phyloP scores from a whole-genome alignment of 495 filamentous ascomycete genomes.

The Tuber umbilicatum region DNA sequence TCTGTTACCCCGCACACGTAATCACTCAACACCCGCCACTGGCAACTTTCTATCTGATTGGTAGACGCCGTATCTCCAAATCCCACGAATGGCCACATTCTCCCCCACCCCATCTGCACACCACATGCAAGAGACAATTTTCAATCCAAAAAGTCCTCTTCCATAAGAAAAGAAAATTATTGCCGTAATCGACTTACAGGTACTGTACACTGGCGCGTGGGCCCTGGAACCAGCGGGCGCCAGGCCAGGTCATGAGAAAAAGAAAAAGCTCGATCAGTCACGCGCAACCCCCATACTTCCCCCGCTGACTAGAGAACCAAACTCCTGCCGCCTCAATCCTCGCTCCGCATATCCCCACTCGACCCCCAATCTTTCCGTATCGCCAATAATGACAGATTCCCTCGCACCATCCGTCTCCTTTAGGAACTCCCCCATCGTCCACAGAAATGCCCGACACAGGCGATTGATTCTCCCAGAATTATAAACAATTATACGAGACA shows the following conservation, averaged over 20 bases:
- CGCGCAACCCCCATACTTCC: not conserved
- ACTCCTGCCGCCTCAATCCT: not conserved
- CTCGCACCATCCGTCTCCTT: not conserved
- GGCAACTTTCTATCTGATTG: no score
- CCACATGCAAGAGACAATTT: no score
- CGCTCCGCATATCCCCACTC: not conserved
- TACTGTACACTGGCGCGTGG: not conserved
- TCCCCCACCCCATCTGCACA: no score
- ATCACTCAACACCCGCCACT: no score
- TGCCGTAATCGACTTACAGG: not conserved
- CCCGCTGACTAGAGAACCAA: not conserved
- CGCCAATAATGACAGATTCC: not conserved
- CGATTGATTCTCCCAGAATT: not conserved
- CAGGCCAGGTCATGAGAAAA: not conserved
- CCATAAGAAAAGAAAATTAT: no score
- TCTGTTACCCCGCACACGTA: no score
- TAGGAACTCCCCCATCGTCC: not conserved
- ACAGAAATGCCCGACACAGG: not conserved
- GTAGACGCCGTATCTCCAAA: no score
- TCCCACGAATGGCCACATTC: no score
- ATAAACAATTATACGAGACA: not conserved
- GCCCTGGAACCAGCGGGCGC: no score
- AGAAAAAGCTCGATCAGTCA: not conserved
- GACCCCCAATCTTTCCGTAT: not conserved
- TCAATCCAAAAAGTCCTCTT: no score